These are phyloP conservation scores for Calamus simplicifolius DNA, from an alignment of 176 grass and related monocot species.

Conservation along the genomic window DNA sequence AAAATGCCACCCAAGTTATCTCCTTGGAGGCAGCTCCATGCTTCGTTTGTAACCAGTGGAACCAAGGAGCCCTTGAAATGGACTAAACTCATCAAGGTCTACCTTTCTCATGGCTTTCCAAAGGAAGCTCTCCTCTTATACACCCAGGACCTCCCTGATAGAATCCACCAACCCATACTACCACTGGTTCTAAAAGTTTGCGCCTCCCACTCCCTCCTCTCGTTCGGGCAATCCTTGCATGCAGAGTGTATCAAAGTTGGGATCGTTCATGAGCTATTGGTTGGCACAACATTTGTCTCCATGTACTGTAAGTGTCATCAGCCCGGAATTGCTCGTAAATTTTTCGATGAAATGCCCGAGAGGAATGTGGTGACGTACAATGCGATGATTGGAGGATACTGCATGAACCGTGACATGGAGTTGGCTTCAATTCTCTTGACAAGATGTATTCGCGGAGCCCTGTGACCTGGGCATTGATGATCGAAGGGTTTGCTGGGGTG, in stretches of 20 bases:
- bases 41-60: constrained; percentile 2
- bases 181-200: constrained; percentile 46
- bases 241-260: constrained; percentile 33
- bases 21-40: constrained; percentile 31
- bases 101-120: constrained; percentile 24
- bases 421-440: constrained; percentile 18
- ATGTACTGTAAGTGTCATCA: constrained; percentile 41
- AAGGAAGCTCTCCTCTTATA: constrained; percentile 36
- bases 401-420: constrained; percentile 26
- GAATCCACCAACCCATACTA: constrained; percentile 22
- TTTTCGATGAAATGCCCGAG: constrained; percentile 43
- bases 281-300: constrained; percentile 50
- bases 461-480: constrained; percentile 35
- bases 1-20: background rate
- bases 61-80: constrained; percentile 17
- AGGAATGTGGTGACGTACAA: constrained; percentile 37
- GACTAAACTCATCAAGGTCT: constrained; percentile 23
- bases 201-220: background rate
- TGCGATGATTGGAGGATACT: constrained; percentile 44
- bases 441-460: constrained; percentile 14
- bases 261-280: constrained; percentile 13
- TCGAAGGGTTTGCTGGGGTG: constrained; percentile 34
- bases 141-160: constrained; percentile 20
- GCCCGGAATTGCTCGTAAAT: constrained; percentile 6
- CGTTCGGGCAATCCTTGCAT: constrained; percentile 34